Percentiles rank a stretch among this genome's conserved stretches.
These are phyloP conservation scores for Drechslerella stenobrocha DNA, from an alignment of 2,329 filamentous ascomycete species.

Conservation along the genomic window DNA sequence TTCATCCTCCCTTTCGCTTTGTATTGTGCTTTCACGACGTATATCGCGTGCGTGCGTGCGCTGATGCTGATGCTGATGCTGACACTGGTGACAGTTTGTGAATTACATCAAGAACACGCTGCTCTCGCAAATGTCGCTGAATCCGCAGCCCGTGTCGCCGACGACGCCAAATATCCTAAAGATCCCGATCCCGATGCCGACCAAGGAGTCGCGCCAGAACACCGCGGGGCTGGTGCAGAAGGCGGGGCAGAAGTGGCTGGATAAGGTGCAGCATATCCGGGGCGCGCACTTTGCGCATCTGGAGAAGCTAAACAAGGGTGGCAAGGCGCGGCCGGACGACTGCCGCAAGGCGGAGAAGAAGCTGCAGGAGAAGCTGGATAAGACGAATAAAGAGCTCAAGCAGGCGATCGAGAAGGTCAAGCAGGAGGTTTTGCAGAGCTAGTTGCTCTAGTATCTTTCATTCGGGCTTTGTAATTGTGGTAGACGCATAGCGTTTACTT, in stretches of 20 bases:
- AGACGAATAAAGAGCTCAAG: conserved; percentile 42
- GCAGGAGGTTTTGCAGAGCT: conserved; percentile 42
- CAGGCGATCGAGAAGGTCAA: conserved; percentile 40
- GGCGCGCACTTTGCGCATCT: conserved; percentile 36
- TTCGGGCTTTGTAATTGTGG: not conserved
- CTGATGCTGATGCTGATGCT: no score
- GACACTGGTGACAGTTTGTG: conserved; percentile 19
- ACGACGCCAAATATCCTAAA: conserved; percentile 41
- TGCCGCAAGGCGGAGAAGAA: conserved; percentile 48
- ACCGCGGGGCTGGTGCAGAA: conserved; percentile 32
- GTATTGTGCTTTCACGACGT: no score
- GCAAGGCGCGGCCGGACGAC: conserved; percentile 31
- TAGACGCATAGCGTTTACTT: no score
- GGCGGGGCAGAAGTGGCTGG: conserved; percentile 36
- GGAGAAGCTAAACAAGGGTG: conserved; percentile 24
- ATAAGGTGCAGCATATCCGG: conserved; percentile 35
- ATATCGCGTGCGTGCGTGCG: no score
- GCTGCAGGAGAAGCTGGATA: conserved; percentile 50
- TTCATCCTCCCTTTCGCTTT: not conserved
- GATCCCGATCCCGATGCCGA: conserved; percentile 41
- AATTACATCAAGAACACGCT: conserved; percentile 42
- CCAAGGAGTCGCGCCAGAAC: conserved; percentile 34
- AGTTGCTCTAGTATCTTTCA: not conserved
- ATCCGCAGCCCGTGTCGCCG: conserved; percentile 39
- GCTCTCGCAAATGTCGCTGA: conserved; percentile 37